Evolutionary conservation across 148 eudicot genomes (phyloP).

Genomic region (Salicornia ramosissima): DNA sequence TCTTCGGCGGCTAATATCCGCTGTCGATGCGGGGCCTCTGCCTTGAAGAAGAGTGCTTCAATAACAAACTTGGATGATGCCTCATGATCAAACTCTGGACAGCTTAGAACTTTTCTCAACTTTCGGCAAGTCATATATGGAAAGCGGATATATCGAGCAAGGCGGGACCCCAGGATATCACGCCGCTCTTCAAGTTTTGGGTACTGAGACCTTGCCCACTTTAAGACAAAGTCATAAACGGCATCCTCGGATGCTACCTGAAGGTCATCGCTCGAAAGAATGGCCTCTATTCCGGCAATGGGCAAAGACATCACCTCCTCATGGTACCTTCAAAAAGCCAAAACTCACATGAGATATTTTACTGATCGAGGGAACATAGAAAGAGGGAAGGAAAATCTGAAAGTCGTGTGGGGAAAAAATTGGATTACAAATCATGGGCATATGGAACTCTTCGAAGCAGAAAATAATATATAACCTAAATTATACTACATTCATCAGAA

Average conservation of each 20-base stretch:
- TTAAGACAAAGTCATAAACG: slow-evolving; percentile 72
- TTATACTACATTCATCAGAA: neutral
- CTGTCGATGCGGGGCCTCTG: slow-evolving; percentile 88
- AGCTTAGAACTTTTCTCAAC: slow-evolving; percentile 68
- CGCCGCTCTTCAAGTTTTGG: slow-evolving; percentile 74
- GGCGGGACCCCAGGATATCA: slow-evolving; percentile 65
- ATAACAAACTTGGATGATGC: slow-evolving; percentile 75
- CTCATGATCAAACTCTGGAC: slow-evolving; percentile 85
- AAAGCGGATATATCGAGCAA: slow-evolving; percentile 69
- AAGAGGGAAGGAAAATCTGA: neutral
- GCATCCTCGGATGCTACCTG: slow-evolving; percentile 96
- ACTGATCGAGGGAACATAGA: neutral
- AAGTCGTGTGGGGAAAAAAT: neutral
- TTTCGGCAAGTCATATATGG: slow-evolving; percentile 86
- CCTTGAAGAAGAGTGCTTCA: slow-evolving; percentile 85
- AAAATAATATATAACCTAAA: neutral
- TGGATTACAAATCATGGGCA: neutral
- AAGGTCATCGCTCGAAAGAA: slow-evolving; percentile 74
- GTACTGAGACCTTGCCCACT: slow-evolving; percentile 69
- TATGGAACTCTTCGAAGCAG: neutral
- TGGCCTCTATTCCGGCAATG: slow-evolving; percentile 84
- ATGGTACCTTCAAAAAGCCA: slow-evolving; percentile 48
- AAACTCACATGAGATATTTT: slow-evolving; percentile 15
- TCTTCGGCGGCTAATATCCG: slow-evolving; percentile 58
- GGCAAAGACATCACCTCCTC: slow-evolving; percentile 80